Percentiles rank a stretch among this genome's conserved stretches.
phyloP scores from a whole-genome alignment of 441 rosid species.

The Croton setiger region DNA sequence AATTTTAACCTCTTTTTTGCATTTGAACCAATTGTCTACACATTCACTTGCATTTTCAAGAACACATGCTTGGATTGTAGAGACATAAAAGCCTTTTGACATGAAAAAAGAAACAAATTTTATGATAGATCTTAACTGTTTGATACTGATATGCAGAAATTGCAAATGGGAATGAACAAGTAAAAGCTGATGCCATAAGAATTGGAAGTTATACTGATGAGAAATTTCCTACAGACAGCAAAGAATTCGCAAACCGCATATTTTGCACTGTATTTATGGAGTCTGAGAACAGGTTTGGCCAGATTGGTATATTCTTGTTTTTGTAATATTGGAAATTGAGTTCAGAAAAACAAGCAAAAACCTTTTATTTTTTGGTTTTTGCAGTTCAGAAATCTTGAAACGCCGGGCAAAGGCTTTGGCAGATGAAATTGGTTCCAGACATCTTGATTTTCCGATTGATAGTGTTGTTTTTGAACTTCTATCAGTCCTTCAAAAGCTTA shows the following conservation, averaged over 20 bases:
- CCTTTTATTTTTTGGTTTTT: background rate
- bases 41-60: too few relatives aligned
- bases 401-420: constrained; percentile 73
- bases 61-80: too few relatives aligned
- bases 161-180: constrained; percentile 82
- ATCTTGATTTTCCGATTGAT: constrained; percentile 81
- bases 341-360: too few relatives aligned
- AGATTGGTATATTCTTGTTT: too few relatives aligned
- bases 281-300: constrained; percentile 80
- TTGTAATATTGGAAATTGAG: too few relatives aligned
- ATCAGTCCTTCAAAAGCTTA: constrained; percentile 68
- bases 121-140: too few relatives aligned
- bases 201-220: constrained; percentile 70
- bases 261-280: constrained; percentile 95
- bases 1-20: too few relatives aligned
- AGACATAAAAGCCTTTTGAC: too few relatives aligned
- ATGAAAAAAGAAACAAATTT: background rate
- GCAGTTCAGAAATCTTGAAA: constrained; percentile 69
- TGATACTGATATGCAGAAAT: constrained; percentile 58
- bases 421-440: constrained; percentile 97
- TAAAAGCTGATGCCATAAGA: constrained; percentile 84
- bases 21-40: too few relatives aligned
- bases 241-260: constrained; percentile 84
- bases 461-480: constrained; percentile 71
- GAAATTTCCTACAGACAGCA: constrained; percentile 76